A percentile compares a stretch with the other conserved stretches of the same genome.
Conservation (phyloP, 495 filamentous ascomycete species). For the Penicillium subrubescens region DNA sequence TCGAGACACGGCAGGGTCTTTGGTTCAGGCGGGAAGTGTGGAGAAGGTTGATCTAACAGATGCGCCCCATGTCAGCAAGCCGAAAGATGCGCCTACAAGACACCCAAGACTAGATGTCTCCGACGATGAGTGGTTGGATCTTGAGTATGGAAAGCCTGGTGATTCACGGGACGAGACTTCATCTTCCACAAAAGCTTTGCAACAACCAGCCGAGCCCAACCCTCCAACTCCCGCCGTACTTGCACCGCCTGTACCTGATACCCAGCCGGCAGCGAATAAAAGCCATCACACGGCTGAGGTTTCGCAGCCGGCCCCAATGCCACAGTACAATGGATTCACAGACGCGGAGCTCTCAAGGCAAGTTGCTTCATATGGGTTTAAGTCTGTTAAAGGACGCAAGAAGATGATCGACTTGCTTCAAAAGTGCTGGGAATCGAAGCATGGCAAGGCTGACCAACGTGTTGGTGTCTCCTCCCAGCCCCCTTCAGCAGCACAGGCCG, state of each 20-base stretch:
- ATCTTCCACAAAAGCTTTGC: background rate
- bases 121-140: slow-evolving; percentile 34
- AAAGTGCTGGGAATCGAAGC: slow-evolving; percentile 68
- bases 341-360: slow-evolving; percentile 64
- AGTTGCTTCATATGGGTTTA: slow-evolving; percentile 70
- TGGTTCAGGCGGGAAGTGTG: slow-evolving; percentile 60
- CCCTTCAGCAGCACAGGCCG: background rate
- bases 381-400: slow-evolving; percentile 67
- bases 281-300: slow-evolving; percentile 2
- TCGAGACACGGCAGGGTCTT: slow-evolving; percentile 60
- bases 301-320: slow-evolving; percentile 39
- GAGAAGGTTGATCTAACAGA: slow-evolving; percentile 55
- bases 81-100: background rate
- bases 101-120: background rate
- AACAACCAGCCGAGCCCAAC: background rate
- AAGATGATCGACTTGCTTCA: slow-evolving; percentile 73
- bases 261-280: background rate
- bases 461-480: background rate
- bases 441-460: slow-evolving; percentile 18
- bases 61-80: background rate
- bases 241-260: background rate
- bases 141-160: slow-evolving; percentile 34
- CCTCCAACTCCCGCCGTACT: background rate
- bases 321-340: slow-evolving; percentile 65
- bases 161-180: slow-evolving; percentile 7